Base-by-base conservation (phyloP, 805 yeast species). In the Yamadazyma ubonensis region DNA sequence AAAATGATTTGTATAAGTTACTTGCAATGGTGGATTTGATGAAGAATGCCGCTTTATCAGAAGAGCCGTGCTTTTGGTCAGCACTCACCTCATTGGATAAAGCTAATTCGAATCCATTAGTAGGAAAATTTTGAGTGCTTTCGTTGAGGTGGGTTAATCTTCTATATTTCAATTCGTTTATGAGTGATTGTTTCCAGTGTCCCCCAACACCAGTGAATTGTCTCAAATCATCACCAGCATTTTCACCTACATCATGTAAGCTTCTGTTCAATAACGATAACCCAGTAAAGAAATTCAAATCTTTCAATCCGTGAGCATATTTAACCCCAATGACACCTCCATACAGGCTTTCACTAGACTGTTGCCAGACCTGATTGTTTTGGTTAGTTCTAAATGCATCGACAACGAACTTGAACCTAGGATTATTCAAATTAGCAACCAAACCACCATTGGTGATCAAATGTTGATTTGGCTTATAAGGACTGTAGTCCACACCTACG, bases 191-290 rank as follows among this genome's bases (percentile, higher is more conserved):
- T 46, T 67, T 68, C 45, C 65, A 51, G 27, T 23, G 19, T 29
- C 63, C 72, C 5, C 67, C 68, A 5, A 54, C 55, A 5, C 67
- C 67, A 4, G 55, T 55, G 42, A 57, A 61, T n/a, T 41, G 42
- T 45, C 57, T 61, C 23, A 62, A 43, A 20, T 51, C 52, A 45
- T 76, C 79, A 19, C 79, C 71, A 2, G 86, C 81, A 21, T 66
- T 64, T 42, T 76, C 81, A 21, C 54, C 69, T 20, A 70, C 66
- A 38, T 77, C 73, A 30, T 73, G 63, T 12, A 84, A 58, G 4
- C 78, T 71, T 48, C 93, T 70, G 54, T 76, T 76, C 2, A 72
- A 66, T 11, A 81, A 64, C 14, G 81, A 74, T n/a, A 84, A 50
- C 5, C 95, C 96, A 10, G 68, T 53, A 20, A 66, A 48, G 17